Conservation (phyloP, 345 rosid genomes). For the Eucalyptus virginea region DNA sequence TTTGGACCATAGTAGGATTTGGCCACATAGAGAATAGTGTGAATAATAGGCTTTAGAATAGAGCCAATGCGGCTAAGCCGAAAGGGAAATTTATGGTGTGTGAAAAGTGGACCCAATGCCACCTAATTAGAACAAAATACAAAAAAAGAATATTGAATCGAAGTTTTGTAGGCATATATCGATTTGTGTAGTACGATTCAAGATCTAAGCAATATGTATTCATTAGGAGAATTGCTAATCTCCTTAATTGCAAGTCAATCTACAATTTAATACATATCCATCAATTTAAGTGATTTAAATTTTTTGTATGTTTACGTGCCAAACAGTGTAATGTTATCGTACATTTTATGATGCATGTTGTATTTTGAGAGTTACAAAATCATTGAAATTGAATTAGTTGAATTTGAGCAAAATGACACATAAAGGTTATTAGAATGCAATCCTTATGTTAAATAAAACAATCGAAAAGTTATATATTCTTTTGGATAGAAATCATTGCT, state of each 20-base stretch:
- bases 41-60: not conserved
- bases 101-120: not conserved
- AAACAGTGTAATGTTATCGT: not conserved
- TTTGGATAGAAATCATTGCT: not conserved
- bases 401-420: not conserved
- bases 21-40: not conserved
- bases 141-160: not conserved
- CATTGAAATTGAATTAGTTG: not conserved
- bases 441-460: not conserved
- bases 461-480: not conserved
- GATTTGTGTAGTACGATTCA: not conserved
- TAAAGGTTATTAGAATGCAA: not conserved
- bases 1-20: not conserved
- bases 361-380: not conserved
- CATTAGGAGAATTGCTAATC: not conserved
- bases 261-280: not conserved
- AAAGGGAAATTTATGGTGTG: not conserved
- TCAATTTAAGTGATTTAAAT: not conserved
- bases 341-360: not conserved
- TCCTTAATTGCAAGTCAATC: not conserved
- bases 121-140: not conserved
- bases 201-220: not conserved
- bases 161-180: not conserved
- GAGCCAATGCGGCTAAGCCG: not conserved
- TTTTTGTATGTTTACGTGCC: not conserved